phyloP scores from a whole-genome alignment of 2,329 filamentous ascomycete species.

The Intubia oerlemansii region DNA sequence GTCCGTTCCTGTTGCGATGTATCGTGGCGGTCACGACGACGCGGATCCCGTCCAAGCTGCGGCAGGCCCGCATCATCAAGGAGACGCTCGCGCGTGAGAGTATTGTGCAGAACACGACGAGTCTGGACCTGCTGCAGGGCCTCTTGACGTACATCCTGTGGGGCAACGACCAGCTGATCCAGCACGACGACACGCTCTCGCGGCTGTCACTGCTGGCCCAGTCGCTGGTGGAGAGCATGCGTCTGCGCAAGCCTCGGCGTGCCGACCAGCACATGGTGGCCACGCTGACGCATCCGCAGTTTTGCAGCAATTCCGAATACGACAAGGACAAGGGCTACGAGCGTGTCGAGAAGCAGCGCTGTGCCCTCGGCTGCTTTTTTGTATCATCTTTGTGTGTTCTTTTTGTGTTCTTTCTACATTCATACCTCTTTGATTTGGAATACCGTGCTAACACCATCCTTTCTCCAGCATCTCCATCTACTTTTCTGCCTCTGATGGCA shows the following conservation, averaged over 20 bases:
- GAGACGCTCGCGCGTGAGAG: constrained; percentile 24
- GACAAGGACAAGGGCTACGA: too few relatives aligned
- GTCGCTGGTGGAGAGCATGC: constrained; percentile 21
- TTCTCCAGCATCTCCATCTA: too few relatives aligned
- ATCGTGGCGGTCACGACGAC: constrained; percentile 25
- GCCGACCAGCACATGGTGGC: constrained; percentile 3
- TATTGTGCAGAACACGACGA: constrained; percentile 14
- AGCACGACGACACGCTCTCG: constrained; percentile 9
- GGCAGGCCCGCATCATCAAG: constrained; percentile 18
- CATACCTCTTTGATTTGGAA: too few relatives aligned
- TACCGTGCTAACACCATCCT: too few relatives aligned
- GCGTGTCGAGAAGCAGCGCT: too few relatives aligned
- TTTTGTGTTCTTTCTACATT: too few relatives aligned
- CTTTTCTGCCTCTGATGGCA: too few relatives aligned
- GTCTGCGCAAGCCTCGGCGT: constrained; percentile 14
- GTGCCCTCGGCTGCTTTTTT: too few relatives aligned
- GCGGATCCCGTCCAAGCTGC: constrained; percentile 18
- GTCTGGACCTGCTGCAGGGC: constrained; percentile 14
- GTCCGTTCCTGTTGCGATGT: constrained; percentile 31
- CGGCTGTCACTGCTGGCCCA: constrained; percentile 17
- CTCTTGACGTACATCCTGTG: constrained; percentile 23
- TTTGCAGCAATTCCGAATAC: too few relatives aligned
- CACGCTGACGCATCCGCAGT: too few relatives aligned
- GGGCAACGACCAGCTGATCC: constrained; percentile 8
- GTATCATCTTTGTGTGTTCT: too few relatives aligned